Percentiles rank a stretch among this genome's conserved stretches.
phyloP scores from a whole-genome alignment of 257 asterid genomes.

The Fraxinus pennsylvanica region DNA sequence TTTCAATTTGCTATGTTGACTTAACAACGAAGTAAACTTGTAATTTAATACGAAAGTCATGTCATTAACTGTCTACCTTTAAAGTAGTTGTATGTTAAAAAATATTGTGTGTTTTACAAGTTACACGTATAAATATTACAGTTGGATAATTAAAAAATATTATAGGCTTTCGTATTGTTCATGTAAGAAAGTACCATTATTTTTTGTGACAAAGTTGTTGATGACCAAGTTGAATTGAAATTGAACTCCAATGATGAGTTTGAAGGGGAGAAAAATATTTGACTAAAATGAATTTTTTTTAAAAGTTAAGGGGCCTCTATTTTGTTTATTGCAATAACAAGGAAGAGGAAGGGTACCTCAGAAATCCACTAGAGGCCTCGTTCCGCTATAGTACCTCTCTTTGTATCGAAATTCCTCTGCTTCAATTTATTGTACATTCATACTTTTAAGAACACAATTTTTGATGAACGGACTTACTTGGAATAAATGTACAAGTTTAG shows the following conservation, averaged over 20 bases:
- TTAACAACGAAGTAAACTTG: not conserved
- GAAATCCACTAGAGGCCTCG: conserved; percentile 36
- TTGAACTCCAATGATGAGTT: not conserved
- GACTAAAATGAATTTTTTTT: not conserved
- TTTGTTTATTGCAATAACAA: conserved; percentile 28
- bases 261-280: not conserved
- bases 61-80: not conserved
- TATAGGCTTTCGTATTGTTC: not conserved
- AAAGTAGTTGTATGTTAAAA: no score
- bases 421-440: conserved; percentile 23
- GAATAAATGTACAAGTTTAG: conserved; percentile 2
- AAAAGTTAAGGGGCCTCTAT: not conserved
- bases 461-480: not conserved
- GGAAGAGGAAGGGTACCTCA: conserved; percentile 20
- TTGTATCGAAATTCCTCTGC: conserved; percentile 2
- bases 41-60: no score
- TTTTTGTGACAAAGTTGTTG: not conserved
- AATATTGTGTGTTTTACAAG: no score
- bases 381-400: not conserved
- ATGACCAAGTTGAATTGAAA: not conserved
- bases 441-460: not conserved
- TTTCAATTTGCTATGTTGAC: not conserved
- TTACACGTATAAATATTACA: no score
- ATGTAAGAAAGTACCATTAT: no score
- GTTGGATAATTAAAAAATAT: no score